Conservation (phyloP, 2,329 filamentous ascomycete species). For the Fonsecaea nubica region DNA sequence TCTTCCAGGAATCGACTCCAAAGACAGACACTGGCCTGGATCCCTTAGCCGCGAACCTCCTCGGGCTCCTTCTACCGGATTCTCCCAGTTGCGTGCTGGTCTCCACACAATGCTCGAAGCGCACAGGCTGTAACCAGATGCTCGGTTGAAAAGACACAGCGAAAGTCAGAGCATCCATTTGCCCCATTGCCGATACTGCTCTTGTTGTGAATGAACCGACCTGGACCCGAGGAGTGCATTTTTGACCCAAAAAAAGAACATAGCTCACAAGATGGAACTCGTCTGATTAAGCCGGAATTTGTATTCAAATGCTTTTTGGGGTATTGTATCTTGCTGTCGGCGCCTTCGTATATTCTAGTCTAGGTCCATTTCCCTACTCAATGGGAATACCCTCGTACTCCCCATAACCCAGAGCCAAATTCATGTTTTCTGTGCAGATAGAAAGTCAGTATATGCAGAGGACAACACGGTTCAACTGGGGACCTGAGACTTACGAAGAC, state of each 20-base stretch:
- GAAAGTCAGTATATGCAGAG: constrained; percentile 8
- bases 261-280: constrained; percentile 1
- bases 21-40: neutral
- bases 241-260: constrained; percentile 16
- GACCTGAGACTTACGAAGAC: constrained; percentile 72
- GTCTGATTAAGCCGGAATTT: constrained; percentile 1
- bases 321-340: constrained; percentile 5
- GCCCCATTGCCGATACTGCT: neutral
- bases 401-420: constrained; percentile 83
- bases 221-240: neutral
- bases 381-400: constrained; percentile 87
- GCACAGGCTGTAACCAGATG: neutral
- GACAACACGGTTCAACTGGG: neutral
- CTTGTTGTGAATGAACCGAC: neutral
- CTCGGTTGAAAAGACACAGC: neutral
- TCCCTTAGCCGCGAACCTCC: neutral
- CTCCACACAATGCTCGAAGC: neutral
- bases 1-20: neutral
- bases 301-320: constrained; percentile 10
- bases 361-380: constrained; percentile 42
- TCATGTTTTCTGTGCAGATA: constrained; percentile 77
- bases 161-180: neutral
- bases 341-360: constrained; percentile 4
- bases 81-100: neutral
- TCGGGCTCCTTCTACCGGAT: neutral